Evolutionary conservation across 805 yeast genomes (phyloP).

Genomic region (Candida pini): DNA sequence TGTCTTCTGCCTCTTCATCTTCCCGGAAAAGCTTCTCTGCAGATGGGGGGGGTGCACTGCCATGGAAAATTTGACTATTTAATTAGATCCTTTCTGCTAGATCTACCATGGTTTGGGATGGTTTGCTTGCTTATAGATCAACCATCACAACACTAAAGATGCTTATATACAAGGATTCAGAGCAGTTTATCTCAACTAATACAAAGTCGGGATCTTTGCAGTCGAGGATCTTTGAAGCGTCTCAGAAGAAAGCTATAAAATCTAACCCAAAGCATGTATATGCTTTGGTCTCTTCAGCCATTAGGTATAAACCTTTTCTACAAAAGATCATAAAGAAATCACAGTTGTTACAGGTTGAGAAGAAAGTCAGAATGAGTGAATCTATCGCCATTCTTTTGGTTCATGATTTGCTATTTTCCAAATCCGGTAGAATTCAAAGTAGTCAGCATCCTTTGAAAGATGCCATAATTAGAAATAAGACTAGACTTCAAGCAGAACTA

Average conservation of each 20-base stretch:
- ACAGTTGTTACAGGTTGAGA: slow-evolving; percentile 52
- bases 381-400: slow-evolving; percentile 58
- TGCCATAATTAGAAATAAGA: slow-evolving; percentile 68
- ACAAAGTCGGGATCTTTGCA: slow-evolving; percentile 51
- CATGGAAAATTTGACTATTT: too few relatives aligned
- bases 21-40: too few relatives aligned
- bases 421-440: slow-evolving; percentile 77
- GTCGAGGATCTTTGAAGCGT: slow-evolving; percentile 44
- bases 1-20: too few relatives aligned
- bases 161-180: slow-evolving; percentile 38
- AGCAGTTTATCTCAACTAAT: slow-evolving; percentile 32
- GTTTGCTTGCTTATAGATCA: too few relatives aligned
- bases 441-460: slow-evolving; percentile 86
- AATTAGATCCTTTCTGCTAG: too few relatives aligned
- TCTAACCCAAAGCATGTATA: slow-evolving; percentile 78
- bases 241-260: slow-evolving; percentile 41
- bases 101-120: too few relatives aligned
- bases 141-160: too few relatives aligned
- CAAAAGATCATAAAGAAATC: slow-evolving; percentile 59
- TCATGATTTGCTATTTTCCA: slow-evolving; percentile 75
- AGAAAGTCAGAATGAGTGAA: slow-evolving; percentile 41
- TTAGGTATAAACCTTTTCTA: slow-evolving; percentile 64
- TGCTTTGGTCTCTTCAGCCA: slow-evolving; percentile 77
- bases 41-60: too few relatives aligned
- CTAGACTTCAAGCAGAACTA: slow-evolving; percentile 77